phyloP scores from a whole-genome alignment of 2,329 filamentous ascomycete species.

The Chrysoporthe puriensis region DNA sequence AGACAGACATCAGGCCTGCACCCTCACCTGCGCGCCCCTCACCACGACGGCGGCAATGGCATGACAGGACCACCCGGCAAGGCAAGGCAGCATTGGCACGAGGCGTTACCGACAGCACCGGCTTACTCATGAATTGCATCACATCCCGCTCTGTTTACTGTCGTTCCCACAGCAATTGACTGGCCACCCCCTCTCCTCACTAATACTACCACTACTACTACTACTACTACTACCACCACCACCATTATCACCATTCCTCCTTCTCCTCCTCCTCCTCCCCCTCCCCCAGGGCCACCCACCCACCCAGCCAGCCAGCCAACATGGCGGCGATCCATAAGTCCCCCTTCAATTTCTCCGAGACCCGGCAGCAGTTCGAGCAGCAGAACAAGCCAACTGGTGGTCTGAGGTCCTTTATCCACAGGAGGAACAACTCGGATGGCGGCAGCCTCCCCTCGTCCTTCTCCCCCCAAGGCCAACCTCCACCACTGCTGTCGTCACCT shows the following conservation, averaged over 20 bases:
- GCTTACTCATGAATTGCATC: slow-evolving; percentile 17
- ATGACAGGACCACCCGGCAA: slow-evolving; percentile 10
- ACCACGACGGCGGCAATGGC: neutral
- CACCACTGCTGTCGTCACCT: neutral
- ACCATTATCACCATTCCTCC: neutral
- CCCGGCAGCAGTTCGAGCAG: slow-evolving; percentile 27
- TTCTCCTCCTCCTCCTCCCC: neutral
- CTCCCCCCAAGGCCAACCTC: slow-evolving; percentile 9
- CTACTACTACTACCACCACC: neutral
- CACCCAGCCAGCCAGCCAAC: slow-evolving; percentile 3
- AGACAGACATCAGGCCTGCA: no score
- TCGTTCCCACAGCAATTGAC: slow-evolving; percentile 22
- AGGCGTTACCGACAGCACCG: slow-evolving; percentile 1
- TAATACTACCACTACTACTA: neutral
- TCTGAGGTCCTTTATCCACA: slow-evolving; percentile 26
- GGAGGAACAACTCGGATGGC: slow-evolving; percentile 27
- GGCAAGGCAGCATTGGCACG: slow-evolving; percentile 13
- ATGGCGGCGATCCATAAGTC: slow-evolving; percentile 28
- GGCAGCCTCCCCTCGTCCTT: slow-evolving; percentile 21
- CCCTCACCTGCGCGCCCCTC: no score
- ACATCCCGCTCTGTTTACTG: slow-evolving; percentile 16
- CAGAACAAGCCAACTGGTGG: slow-evolving; percentile 24
- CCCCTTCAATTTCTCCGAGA: slow-evolving; percentile 28
- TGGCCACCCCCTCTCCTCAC: neutral
- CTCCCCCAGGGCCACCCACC: no score